These are phyloP conservation scores for Geotrichum histeridarum DNA, from an alignment of 1,139 yeast genomes.

Conservation along the genomic window DNA sequence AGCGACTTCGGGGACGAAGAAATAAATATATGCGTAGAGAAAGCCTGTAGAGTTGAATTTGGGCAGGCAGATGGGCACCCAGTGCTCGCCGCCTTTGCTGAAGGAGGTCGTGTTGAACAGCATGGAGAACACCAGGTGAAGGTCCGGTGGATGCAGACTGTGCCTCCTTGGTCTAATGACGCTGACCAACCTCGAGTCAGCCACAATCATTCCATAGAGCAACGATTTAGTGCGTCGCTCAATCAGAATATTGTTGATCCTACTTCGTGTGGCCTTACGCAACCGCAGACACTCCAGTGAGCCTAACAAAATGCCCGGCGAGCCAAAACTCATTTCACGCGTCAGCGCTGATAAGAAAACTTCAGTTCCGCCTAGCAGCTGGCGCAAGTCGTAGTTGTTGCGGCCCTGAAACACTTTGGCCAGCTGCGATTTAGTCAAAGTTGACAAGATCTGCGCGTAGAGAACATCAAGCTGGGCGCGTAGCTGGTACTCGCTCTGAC, in stretches of 20 bases:
- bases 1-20: constrained; percentile 50
- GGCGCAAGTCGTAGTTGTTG: constrained; percentile 77
- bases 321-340: constrained; percentile 48
- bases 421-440: constrained; percentile 71
- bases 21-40: constrained; percentile 70
- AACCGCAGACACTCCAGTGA: constrained; percentile 57
- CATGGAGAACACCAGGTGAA: constrained; percentile 59
- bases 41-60: constrained; percentile 85
- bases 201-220: constrained; percentile 57
- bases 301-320: constrained; percentile 55
- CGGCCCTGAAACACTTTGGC: constrained; percentile 62
- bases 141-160: constrained; percentile 64
- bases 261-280: constrained; percentile 44
- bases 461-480: constrained; percentile 65
- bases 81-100: constrained; percentile 62
- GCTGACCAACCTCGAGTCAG: constrained; percentile 52
- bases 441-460: constrained; percentile 73
- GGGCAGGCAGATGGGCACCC: constrained; percentile 93
- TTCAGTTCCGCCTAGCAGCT: constrained; percentile 62
- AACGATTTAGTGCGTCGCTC: constrained; percentile 44
- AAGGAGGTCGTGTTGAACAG: constrained; percentile 52
- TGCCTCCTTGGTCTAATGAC: constrained; percentile 61
- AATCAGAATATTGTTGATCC: constrained; percentile 44
- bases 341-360: constrained; percentile 61
- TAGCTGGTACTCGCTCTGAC: constrained; percentile 53